Conservation (phyloP, 1,284 basidiomycete genomes). For the Pascua sp. region DNA sequence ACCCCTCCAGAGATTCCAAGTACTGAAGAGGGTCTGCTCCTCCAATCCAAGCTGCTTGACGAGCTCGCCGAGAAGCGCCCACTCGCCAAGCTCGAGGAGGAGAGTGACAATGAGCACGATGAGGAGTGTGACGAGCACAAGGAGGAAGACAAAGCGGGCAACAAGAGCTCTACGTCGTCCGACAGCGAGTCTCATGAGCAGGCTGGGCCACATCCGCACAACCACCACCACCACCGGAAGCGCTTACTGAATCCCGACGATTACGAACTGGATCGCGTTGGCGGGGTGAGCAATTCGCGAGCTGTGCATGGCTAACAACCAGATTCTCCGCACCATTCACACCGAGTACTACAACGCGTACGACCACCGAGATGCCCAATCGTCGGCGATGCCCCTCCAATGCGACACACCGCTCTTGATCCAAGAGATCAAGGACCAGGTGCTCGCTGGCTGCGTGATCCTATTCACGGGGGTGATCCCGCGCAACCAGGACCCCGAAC, state of each 20-base stretch:
- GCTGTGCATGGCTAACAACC: not conserved
- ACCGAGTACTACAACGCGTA: slow-evolving; percentile 62
- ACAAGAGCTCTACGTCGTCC: not conserved
- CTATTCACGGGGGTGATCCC: slow-evolving; percentile 94
- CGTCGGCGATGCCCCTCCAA: slow-evolving; percentile 18
- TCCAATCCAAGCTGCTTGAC: slow-evolving; percentile 65
- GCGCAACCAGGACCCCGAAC: slow-evolving; percentile 70
- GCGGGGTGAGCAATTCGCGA: slow-evolving; percentile 55
- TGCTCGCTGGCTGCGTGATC: slow-evolving; percentile 72
- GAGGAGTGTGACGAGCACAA: slow-evolving; percentile 1
- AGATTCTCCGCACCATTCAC: slow-evolving; percentile 78
- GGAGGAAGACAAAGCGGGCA: not conserved
- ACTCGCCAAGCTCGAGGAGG: slow-evolving; percentile 81
- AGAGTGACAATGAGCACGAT: slow-evolving; percentile 52
- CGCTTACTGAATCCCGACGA: slow-evolving; percentile 83
- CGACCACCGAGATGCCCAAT: slow-evolving; percentile 11
- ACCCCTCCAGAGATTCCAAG: slow-evolving; percentile 21
- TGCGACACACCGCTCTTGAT: slow-evolving; percentile 52
- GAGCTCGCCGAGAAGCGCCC: slow-evolving; percentile 82
- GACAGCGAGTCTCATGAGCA: not conserved
- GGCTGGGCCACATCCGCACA: not conserved
- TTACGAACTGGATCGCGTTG: slow-evolving; percentile 72
- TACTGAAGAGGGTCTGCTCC: slow-evolving; percentile 25
- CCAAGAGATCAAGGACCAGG: slow-evolving; percentile 68
- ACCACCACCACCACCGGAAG: slow-evolving; percentile 22